phyloP scores from a whole-genome alignment of 805 yeast genomes.

The Ogataea pilisensis region DNA sequence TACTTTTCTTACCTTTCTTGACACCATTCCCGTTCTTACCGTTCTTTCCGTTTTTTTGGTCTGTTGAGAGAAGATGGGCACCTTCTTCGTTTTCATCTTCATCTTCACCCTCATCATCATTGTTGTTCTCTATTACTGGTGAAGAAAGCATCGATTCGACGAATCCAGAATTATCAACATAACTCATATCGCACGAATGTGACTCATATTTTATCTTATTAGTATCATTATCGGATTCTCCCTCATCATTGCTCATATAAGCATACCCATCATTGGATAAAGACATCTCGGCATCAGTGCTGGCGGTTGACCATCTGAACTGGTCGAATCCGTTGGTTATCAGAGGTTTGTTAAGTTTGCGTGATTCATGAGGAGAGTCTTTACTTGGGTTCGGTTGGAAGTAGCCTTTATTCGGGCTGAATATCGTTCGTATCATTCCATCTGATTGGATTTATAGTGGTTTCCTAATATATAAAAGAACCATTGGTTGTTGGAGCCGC shows the following conservation, averaged over 20 bases:
- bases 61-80: not conserved
- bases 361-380: conserved; percentile 12
- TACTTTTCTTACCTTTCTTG: no score
- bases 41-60: not conserved
- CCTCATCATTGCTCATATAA: conserved; percentile 11
- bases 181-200: conserved; percentile 10
- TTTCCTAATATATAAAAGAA: no score
- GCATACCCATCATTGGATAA: not conserved
- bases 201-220: conserved; percentile 20
- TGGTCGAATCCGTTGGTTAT: conserved; percentile 41
- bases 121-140: not conserved
- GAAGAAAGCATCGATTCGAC: not conserved
- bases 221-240: conserved; percentile 34
- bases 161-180: conserved; percentile 5
- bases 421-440: conserved; percentile 13
- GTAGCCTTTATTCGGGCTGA: conserved; percentile 23
- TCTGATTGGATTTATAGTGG: not conserved
- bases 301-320: conserved; percentile 31
- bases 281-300: not conserved
- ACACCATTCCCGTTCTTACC: no score
- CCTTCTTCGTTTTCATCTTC: conserved; percentile 5
- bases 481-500: no score
- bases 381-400: conserved; percentile 12
- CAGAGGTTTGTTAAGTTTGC: conserved; percentile 2
- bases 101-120: not conserved